Conservation (phyloP, 179 eudicot genomes). For the Silene coronaria region DNA sequence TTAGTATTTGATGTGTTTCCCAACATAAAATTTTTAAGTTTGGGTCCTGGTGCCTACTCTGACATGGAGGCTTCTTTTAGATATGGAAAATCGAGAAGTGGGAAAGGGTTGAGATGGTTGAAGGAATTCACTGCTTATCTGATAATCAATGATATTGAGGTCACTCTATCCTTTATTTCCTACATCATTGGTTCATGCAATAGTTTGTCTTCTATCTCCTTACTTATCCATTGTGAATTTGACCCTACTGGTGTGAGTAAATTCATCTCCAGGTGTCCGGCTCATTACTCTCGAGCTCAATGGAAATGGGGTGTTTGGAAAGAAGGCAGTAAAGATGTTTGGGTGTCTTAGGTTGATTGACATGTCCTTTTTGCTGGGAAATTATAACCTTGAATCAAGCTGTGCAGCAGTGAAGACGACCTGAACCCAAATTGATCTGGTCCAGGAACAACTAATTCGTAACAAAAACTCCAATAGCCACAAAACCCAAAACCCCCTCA, state of each 20-base stretch:
- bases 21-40: constrained; percentile 29
- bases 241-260: constrained; percentile 22
- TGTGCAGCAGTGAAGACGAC: too few relatives aligned
- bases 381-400: too few relatives aligned
- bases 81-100: constrained; percentile 18
- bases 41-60: constrained; percentile 41
- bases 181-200: constrained; percentile 33
- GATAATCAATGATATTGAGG: constrained; percentile 29
- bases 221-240: constrained; percentile 45
- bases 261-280: constrained; percentile 37
- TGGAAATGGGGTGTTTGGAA: constrained; percentile 70
- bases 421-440: too few relatives aligned
- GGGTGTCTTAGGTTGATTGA: constrained; percentile 21
- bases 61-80: constrained; percentile 34
- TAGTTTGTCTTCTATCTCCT: constrained; percentile 31
- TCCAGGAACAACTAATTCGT: too few relatives aligned
- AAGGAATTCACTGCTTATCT: constrained; percentile 37
- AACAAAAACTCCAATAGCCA: too few relatives aligned
- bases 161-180: constrained; percentile 34
- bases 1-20: constrained; percentile 18
- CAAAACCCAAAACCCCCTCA: too few relatives aligned
- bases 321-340: constrained; percentile 42
- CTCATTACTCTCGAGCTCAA: constrained; percentile 29
- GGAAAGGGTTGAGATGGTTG: constrained; percentile 28
- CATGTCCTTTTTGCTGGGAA: background rate